These are phyloP conservation scores for Epicoccum nigrum DNA, from an alignment of 2,329 filamentous ascomycete species.

Conservation along the genomic window DNA sequence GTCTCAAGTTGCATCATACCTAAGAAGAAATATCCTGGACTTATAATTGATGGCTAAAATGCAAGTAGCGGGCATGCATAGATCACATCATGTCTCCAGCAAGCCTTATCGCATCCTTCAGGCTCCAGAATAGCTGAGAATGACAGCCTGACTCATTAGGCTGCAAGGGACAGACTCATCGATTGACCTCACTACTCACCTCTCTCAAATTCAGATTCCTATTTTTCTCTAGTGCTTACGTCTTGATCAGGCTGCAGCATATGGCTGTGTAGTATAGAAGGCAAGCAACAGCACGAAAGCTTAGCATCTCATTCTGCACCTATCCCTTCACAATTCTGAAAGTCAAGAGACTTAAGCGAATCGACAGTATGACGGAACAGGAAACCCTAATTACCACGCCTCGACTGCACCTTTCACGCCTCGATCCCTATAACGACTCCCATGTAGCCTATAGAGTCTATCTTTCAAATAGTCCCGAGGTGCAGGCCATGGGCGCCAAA, in stretches of 20 bases:
- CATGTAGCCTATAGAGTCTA: background rate
- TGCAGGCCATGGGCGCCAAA: background rate
- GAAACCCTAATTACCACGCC: background rate
- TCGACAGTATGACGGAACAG: background rate
- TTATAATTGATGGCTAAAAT: no score
- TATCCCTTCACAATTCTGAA: background rate
- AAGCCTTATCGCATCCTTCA: no score
- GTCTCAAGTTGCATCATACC: no score
- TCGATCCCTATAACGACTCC: background rate
- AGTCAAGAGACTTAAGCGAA: background rate
- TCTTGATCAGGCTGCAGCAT: background rate
- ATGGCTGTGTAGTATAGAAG: background rate
- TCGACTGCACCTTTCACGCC: background rate
- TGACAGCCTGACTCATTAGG: no score
- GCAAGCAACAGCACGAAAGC: background rate
- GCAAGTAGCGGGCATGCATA: no score
- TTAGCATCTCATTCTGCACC: background rate
- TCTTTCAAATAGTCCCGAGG: background rate
- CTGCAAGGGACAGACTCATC: no score
- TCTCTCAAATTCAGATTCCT: background rate
- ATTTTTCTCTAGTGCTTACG: background rate
- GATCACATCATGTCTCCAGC: no score
- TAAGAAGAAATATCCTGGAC: no score
- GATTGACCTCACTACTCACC: no score
- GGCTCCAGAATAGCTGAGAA: no score